These are phyloP conservation scores for Cercospora sp. DNA, from an alignment of 2,329 filamentous ascomycete genomes.

Conservation along the genomic window DNA sequence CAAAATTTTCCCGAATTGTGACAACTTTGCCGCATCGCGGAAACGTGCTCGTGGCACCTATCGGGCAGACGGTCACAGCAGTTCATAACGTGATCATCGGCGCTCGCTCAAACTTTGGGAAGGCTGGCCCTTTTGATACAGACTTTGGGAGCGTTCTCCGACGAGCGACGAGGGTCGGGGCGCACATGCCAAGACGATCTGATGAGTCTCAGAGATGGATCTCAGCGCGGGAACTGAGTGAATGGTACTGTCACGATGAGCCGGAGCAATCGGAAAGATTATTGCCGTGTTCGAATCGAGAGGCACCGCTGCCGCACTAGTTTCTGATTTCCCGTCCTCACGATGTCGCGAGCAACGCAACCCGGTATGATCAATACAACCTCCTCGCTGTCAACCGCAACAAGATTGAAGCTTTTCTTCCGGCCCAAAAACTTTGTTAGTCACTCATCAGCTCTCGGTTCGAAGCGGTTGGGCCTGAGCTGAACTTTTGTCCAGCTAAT, in stretches of 20 bases:
- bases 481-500: too few relatives aligned
- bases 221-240: background rate
- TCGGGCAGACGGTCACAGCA: background rate
- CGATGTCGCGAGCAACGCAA: background rate
- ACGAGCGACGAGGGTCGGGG: background rate
- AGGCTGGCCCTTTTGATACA: background rate
- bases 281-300: background rate
- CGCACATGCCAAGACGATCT: background rate
- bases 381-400: background rate
- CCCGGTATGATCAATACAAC: background rate
- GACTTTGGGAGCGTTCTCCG: background rate
- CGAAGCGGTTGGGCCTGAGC: background rate
- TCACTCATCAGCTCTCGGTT: background rate
- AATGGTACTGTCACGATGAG: background rate
- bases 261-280: background rate
- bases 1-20: background rate
- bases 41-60: background rate
- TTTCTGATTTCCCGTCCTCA: background rate
- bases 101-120: background rate
- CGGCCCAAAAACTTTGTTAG: background rate
- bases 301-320: background rate
- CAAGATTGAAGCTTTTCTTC: background rate
- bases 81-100: slow-evolving; percentile 1
- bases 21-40: background rate
- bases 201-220: background rate